phyloP scores from a whole-genome alignment of 2,329 filamentous ascomycete genomes.

The Penicillium sp. region DNA sequence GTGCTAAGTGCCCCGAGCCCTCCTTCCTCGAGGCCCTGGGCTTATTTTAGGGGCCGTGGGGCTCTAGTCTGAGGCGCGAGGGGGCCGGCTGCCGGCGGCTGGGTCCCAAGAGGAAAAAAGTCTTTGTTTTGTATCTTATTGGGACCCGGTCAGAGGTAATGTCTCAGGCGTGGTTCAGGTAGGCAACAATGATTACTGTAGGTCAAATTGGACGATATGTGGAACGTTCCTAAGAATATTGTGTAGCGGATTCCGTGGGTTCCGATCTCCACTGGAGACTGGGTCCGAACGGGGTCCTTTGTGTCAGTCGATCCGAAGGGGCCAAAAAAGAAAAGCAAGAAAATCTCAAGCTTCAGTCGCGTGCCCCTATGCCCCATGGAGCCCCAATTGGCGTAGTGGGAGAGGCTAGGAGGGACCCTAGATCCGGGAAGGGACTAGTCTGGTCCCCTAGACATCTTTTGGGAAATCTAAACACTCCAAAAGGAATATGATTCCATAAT shows the following conservation, averaged over 20 bases:
- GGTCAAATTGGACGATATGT: neutral
- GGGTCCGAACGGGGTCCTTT: neutral
- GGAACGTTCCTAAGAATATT: neutral
- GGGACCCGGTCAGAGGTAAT: neutral
- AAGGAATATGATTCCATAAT: neutral
- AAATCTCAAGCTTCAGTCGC: slow-evolving; percentile 1
- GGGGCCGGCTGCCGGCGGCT: neutral
- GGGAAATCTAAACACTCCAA: neutral
- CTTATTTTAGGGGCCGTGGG: neutral
- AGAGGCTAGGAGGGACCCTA: neutral
- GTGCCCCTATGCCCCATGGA: neutral
- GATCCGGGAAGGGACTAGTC: neutral
- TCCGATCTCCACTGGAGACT: neutral
- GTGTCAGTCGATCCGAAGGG: neutral
- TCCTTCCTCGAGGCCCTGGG: neutral
- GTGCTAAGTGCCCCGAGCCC: neutral
- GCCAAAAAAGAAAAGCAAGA: neutral
- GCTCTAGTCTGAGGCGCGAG: neutral
- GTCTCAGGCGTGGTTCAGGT: neutral
- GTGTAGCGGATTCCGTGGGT: neutral
- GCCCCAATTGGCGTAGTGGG: neutral
- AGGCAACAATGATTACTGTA: neutral
- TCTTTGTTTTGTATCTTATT: no score
- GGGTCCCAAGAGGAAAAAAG: neutral
- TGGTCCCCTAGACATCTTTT: neutral